These are phyloP conservation scores for Fusarium nanum DNA, from an alignment of 2,329 filamentous ascomycete species.

Conservation along the genomic window DNA sequence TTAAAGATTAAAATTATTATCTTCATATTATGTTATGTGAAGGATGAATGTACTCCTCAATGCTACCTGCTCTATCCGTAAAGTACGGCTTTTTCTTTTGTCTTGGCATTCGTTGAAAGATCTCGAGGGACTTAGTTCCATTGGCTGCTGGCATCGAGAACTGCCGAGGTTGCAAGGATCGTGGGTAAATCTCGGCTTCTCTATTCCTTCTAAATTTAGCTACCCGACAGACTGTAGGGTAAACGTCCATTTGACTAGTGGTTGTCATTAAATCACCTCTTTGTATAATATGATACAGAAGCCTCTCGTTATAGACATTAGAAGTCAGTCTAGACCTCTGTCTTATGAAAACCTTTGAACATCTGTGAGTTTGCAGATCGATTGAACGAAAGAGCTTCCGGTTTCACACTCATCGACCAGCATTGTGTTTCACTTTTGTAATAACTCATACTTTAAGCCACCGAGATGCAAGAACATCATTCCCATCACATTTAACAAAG, in stretches of 20 bases:
- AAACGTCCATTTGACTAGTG: neutral
- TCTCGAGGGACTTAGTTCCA: fast-evolving
- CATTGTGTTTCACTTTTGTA: fast-evolving
- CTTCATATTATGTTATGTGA: neutral
- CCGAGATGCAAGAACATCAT: too few species aligned
- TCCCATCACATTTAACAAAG: too few species aligned
- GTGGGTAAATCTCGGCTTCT: neutral
- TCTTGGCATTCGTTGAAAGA: neutral
- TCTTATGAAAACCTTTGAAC: too few species aligned
- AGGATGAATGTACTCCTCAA: neutral
- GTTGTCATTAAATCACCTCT: too few species aligned
- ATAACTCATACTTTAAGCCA: too few species aligned
- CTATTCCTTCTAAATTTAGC: too few species aligned
- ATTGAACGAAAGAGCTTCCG: too few species aligned
- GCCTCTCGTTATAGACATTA: too few species aligned
- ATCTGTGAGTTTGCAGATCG: too few species aligned
- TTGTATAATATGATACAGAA: too few species aligned
- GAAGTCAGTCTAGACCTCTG: too few species aligned
- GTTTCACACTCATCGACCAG: too few species aligned
- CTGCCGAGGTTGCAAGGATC: neutral
- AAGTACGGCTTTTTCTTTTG: neutral
- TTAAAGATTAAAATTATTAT: neutral
- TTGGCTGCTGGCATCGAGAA: neutral
- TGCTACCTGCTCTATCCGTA: neutral
- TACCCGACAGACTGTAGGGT: neutral